phyloP scores from a whole-genome alignment of 2,329 filamentous ascomycete genomes.

The Arthroderma uncinatum region DNA sequence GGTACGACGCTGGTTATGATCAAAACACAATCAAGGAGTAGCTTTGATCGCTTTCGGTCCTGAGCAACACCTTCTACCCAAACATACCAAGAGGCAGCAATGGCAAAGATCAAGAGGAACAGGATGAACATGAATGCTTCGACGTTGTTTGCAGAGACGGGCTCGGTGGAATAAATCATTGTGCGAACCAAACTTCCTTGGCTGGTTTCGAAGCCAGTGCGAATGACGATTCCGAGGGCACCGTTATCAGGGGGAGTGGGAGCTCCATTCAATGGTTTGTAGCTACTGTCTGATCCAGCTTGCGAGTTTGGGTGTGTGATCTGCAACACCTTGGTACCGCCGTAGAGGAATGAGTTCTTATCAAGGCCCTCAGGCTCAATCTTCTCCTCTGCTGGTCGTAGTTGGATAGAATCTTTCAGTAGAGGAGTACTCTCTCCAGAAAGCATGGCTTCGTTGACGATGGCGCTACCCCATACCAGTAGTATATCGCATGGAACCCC shows the following conservation, averaged over 20 bases:
- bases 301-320: slow-evolving; percentile 71
- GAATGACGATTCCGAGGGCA: slow-evolving; percentile 84
- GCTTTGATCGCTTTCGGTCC: slow-evolving; percentile 93
- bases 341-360: slow-evolving; percentile 93
- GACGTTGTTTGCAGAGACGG: slow-evolving; percentile 94
- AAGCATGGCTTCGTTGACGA: slow-evolving; percentile 98
- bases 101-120: slow-evolving; percentile 88
- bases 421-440: slow-evolving; percentile 96
- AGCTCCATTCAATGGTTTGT: slow-evolving; percentile 61
- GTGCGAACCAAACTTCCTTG: slow-evolving; percentile 95
- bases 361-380: slow-evolving; percentile 86
- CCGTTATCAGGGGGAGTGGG: slow-evolving; percentile 82
- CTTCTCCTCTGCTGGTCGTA: slow-evolving; percentile 67
- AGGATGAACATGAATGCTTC: slow-evolving; percentile 96
- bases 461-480: slow-evolving; percentile 83
- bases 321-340: slow-evolving; percentile 94
- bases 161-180: slow-evolving; percentile 99
- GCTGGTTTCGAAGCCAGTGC: slow-evolving; percentile 97
- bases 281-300: slow-evolving; percentile 47
- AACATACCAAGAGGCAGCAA: slow-evolving; percentile 97
- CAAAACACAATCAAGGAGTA: slow-evolving; percentile 90
- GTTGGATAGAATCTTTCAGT: slow-evolving; percentile 87
- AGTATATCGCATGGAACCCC: slow-evolving; percentile 97
- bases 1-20: slow-evolving; percentile 97
- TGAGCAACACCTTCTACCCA: slow-evolving; percentile 93